phyloP scores from a whole-genome alignment of 176 grass and related monocot genomes.

The Pontederia crassipes region DNA sequence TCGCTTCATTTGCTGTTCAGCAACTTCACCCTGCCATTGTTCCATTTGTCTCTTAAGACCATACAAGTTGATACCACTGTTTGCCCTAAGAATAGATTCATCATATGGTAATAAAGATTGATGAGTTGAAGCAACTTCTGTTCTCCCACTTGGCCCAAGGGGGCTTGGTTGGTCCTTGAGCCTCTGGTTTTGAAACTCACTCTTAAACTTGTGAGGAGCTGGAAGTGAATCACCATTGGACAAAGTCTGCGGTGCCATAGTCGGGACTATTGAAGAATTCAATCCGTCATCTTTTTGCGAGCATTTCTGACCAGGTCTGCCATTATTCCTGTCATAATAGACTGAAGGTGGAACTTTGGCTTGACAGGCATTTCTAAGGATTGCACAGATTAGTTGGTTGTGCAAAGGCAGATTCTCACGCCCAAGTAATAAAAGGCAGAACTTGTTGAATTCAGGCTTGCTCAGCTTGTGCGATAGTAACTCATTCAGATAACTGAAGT shows the following conservation, averaged over 20 bases:
- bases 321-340: constrained; percentile 8
- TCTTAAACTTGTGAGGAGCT: constrained; percentile 21
- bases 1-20: constrained; percentile 45
- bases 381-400: constrained; percentile 45
- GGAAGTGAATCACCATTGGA: constrained; percentile 45
- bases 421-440: constrained; percentile 43
- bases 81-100: constrained; percentile 25
- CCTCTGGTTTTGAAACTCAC: constrained; percentile 19
- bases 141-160: constrained; percentile 30
- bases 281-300: constrained; percentile 14
- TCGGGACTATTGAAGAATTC: background rate
- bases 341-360: constrained; percentile 31
- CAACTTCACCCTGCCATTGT: constrained; percentile 28
- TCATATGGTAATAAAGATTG: constrained; percentile 23
- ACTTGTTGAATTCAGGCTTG: constrained; percentile 65
- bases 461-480: constrained; percentile 60
- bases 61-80: constrained; percentile 24
- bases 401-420: constrained; percentile 57
- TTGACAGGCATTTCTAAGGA: constrained; percentile 59
- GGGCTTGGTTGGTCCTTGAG: constrained; percentile 30
- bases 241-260: background rate
- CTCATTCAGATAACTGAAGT: constrained; percentile 57
- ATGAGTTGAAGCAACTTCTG: constrained; percentile 15
- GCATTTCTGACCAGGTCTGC: constrained; percentile 6
- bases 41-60: constrained; percentile 35